Evolutionary conservation across 306 rosid genomes (phyloP).

Genomic region (Prunus campanulata): DNA sequence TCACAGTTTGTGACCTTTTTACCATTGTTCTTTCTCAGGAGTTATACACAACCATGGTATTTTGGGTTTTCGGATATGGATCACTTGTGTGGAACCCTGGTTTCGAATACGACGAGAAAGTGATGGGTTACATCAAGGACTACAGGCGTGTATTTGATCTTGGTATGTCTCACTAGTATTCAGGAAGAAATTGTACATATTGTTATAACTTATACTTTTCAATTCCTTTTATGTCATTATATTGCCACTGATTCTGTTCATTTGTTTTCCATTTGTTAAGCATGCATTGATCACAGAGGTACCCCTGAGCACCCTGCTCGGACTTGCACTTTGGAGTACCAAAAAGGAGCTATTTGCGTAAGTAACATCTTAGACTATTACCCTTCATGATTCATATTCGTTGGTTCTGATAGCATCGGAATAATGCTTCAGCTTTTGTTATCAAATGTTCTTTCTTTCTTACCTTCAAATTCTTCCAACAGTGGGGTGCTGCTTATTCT

Average conservation of each 20-base stretch:
- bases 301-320: conserved; percentile 92
- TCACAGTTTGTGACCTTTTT: background rate
- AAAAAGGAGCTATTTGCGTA: conserved; percentile 81
- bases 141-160: conserved; percentile 92
- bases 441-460: conserved; percentile 1
- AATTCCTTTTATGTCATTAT: background rate
- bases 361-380: conserved; percentile 21
- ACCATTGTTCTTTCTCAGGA: conserved; percentile 29
- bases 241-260: background rate
- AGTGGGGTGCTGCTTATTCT: conserved; percentile 96
- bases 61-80: conserved; percentile 98
- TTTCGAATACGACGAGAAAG: conserved; percentile 75
- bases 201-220: background rate
- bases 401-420: background rate
- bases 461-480: conserved; percentile 13
- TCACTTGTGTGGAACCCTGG: conserved; percentile 98
- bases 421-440: background rate
- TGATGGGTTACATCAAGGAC: conserved; percentile 77
- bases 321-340: conserved; percentile 79
- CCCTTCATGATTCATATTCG: too few relatives aligned
- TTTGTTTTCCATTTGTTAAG: conserved; percentile 33
- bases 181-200: background rate
- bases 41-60: conserved; percentile 56
- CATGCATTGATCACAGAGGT: conserved; percentile 92
- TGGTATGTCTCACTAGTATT: conserved; percentile 37